phyloP scores from a whole-genome alignment of 805 yeast species.

The Yarrowia sp. region DNA sequence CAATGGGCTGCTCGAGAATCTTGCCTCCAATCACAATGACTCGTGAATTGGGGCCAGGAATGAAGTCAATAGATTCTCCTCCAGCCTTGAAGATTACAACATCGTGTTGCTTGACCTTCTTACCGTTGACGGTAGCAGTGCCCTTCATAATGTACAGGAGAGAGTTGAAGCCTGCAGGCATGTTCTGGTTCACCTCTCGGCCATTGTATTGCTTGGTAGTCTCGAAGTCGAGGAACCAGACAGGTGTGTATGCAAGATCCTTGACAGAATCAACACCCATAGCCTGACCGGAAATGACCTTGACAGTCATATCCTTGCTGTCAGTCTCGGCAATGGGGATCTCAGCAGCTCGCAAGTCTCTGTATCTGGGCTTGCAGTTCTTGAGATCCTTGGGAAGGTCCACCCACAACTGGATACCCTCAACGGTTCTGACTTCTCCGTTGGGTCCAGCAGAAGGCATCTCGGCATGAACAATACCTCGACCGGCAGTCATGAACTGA shows the following conservation, averaged over 20 bases:
- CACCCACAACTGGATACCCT: slow-evolving; percentile 84
- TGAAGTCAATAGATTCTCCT: slow-evolving; percentile 61
- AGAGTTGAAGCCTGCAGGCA: slow-evolving; percentile 63
- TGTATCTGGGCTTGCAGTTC: slow-evolving; percentile 65
- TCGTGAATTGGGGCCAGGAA: slow-evolving; percentile 45
- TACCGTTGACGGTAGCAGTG: slow-evolving; percentile 48
- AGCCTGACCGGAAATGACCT: slow-evolving; percentile 72
- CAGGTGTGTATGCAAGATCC: slow-evolving; percentile 80
- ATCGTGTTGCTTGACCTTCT: slow-evolving; percentile 46
- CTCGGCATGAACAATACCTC: slow-evolving; percentile 80
- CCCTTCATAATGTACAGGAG: slow-evolving; percentile 71
- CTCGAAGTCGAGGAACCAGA: slow-evolving; percentile 66
- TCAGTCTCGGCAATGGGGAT: slow-evolving; percentile 66
- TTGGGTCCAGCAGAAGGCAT: slow-evolving; percentile 63
- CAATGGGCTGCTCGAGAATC: slow-evolving; percentile 66
- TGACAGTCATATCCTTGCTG: slow-evolving; percentile 57
- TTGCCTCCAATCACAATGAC: slow-evolving; percentile 72
- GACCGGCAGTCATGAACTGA: slow-evolving; percentile 92
- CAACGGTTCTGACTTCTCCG: slow-evolving; percentile 41
- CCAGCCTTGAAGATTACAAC: slow-evolving; percentile 66
- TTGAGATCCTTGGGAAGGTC: slow-evolving; percentile 68
- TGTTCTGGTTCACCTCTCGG: slow-evolving; percentile 57
- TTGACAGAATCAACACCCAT: slow-evolving; percentile 72
- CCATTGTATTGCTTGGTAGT: slow-evolving; percentile 45
- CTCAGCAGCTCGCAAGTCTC: slow-evolving; percentile 66